Base-by-base conservation (phyloP, 495 filamentous ascomycete genomes). In the Neurospora sp. region DNA sequence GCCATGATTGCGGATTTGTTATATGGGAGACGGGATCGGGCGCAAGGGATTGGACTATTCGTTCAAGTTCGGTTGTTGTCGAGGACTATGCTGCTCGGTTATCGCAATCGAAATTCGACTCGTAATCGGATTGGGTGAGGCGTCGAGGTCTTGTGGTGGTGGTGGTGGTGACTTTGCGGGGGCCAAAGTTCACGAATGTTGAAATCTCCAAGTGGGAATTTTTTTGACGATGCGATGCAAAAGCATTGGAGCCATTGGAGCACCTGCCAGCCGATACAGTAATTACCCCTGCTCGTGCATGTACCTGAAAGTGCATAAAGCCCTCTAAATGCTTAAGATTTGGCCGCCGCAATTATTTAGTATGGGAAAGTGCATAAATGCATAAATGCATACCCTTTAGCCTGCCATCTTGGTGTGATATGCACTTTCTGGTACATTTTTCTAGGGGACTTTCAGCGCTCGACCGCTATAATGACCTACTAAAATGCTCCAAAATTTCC, bases 1-100 rank as follows among this genome's bases (percentile, higher is more conserved):
- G 96, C 95, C 96, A 99, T 99, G 74, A 76, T 78, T 66, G 75
- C 40, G 71, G n/a, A 20, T n/a, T 54, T 41, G 37, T 41, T 73
- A 12, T n/a, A 39, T 16, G 41, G 12, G 66, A 70, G 46, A 40
- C n/a, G 35, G 0, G 69, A 41, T 70, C 27, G n/a, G 38, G 31
- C 39, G 59, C 23, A 35, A 69, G 31, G 48, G 40, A 31, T 48
- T 27, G 44, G 44, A 69, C 39, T 23, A 16, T 31, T 27, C 20
- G n/a, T 37, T 37, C n/a, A 3, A 27, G 20, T 27, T 16, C 39
- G 20, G 70, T 16, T 16, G 16, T 59, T 59, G 48, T 62, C 27
- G 54, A 62, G 27, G 11, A 59, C 9, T 16, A 31, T 62, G 12
- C 7, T 62, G 12, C 7, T 62, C 23, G 54, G 23, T 62, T 31